A percentile compares a stretch with the other conserved stretches of the same genome.
Evolutionary conservation across 2,329 filamentous ascomycete genomes (phyloP).

Genomic region (Alternaria atra): DNA sequence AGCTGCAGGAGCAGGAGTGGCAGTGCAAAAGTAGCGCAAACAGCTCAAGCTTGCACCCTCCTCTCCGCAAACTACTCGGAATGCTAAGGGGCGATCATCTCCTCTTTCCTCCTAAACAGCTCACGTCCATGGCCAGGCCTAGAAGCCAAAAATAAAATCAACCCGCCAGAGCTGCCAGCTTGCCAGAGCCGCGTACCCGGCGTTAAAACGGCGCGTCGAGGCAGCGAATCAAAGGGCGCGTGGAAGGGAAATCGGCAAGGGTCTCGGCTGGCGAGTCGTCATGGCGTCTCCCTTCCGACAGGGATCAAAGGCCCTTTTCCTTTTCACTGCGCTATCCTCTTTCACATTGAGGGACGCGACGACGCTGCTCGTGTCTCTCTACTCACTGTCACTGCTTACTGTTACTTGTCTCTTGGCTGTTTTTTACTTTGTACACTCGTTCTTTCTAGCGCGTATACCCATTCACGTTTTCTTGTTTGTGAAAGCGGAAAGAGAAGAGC

Average conservation of each 20-base stretch:
- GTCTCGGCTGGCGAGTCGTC: not conserved
- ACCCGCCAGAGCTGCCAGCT: conserved; percentile 3
- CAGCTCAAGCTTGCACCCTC: not conserved
- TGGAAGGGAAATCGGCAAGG: not conserved
- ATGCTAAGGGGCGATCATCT: conserved; percentile 17
- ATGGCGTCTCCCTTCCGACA: conserved; percentile 2
- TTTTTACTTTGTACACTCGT: not conserved
- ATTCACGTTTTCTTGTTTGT: not conserved
- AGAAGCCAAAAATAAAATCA: conserved; percentile 11
- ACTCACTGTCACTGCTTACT: not conserved
- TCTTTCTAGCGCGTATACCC: conserved; percentile 1
- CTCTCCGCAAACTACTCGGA: conserved; percentile 10
- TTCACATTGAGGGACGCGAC: not conserved
- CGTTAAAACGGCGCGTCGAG: conserved; percentile 20
- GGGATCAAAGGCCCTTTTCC: conserved; percentile 5
- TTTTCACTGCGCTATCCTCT: not conserved
- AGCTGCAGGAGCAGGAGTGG: not conserved
- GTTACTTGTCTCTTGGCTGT: conserved; percentile 2
- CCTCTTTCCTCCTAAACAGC: not conserved
- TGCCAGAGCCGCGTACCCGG: conserved; percentile 18
- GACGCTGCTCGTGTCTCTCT: not conserved
- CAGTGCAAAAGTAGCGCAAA: not conserved
- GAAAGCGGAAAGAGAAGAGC: not conserved
- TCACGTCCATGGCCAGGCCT: conserved; percentile 2
- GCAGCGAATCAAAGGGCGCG: conserved; percentile 15